Evolutionary conservation across 1,139 yeast genomes (phyloP).

Genomic region (Eremothecium cymbalariae): DNA sequence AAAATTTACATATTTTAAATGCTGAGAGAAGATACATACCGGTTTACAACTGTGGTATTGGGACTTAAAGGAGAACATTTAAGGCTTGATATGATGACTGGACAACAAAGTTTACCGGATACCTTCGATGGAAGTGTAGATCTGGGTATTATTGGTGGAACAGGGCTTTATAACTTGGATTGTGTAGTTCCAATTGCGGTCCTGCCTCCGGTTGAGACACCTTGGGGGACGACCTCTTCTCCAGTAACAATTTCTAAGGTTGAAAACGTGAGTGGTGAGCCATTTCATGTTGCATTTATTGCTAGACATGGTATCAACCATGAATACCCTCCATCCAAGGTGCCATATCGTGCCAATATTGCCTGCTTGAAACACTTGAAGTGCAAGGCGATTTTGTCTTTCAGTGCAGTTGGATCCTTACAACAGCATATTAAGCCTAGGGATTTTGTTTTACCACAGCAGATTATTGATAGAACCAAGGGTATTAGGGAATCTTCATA

Average conservation of each 20-base stretch:
- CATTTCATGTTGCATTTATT: conserved; percentile 79
- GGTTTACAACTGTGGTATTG: too few species aligned
- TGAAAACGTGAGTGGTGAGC: conserved; percentile 37
- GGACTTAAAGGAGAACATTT: too few species aligned
- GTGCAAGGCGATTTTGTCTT: conserved; percentile 81
- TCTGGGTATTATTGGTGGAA: conserved; percentile 91
- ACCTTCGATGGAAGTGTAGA: conserved; percentile 51
- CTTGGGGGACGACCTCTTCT: conserved; percentile 96
- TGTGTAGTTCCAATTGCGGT: conserved; percentile 80
- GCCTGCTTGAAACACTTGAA: conserved; percentile 89
- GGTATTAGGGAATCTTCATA: conserved; percentile 88
- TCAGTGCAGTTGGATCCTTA: conserved; percentile 93
- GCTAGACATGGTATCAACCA: conserved; percentile 93
- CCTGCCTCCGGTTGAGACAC: conserved; percentile 70
- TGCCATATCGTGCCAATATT: conserved; percentile 88
- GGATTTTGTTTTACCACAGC: conserved; percentile 92
- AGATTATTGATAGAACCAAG: conserved; percentile 92
- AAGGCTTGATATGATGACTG: too few species aligned
- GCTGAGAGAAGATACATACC: too few species aligned
- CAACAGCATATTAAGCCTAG: conserved; percentile 85
- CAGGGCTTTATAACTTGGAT: conserved; percentile 88
- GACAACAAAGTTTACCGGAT: conserved; percentile 24
- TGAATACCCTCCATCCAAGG: conserved; percentile 82
- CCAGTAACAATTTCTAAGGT: conserved; percentile 76
- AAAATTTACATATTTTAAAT: too few species aligned